These are phyloP conservation scores for Botrytis pseudocinerea DNA, from an alignment of 2,329 filamentous ascomycete species.

Conservation along the genomic window DNA sequence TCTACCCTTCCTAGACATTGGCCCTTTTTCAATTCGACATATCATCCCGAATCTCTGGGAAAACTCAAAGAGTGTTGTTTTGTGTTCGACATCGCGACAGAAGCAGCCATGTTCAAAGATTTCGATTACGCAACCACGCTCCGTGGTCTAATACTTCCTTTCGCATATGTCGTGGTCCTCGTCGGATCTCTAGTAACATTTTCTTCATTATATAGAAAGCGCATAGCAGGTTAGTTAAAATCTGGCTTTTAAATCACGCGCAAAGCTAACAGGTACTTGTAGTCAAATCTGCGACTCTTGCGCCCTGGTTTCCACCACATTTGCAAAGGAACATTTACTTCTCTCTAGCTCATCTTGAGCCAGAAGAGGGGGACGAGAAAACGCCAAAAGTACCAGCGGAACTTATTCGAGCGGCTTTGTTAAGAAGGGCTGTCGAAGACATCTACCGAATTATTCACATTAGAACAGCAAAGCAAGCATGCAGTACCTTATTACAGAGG, in stretches of 20 bases:
- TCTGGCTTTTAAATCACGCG: background rate
- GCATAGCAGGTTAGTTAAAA: slow-evolving; percentile 70
- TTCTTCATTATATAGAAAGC: slow-evolving; percentile 87
- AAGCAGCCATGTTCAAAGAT: slow-evolving; percentile 35
- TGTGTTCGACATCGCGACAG: slow-evolving; percentile 1
- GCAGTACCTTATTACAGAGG: slow-evolving; percentile 78
- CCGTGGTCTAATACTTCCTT: slow-evolving; percentile 73
- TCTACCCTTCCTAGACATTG: background rate
- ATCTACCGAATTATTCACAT: slow-evolving; percentile 90
- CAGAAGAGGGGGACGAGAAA: slow-evolving; percentile 64
- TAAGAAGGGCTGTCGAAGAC: slow-evolving; percentile 88
- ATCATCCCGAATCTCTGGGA: background rate
- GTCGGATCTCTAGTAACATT: slow-evolving; percentile 88
- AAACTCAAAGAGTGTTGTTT: background rate
- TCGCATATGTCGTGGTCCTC: slow-evolving; percentile 87
- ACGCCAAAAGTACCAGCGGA: slow-evolving; percentile 73
- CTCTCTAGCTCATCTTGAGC: slow-evolving; percentile 79
- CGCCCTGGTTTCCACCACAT: slow-evolving; percentile 91
- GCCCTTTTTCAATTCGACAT: background rate
- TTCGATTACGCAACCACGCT: slow-evolving; percentile 67
- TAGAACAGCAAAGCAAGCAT: slow-evolving; percentile 82
- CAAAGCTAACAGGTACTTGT: slow-evolving; percentile 8
- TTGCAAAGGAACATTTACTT: slow-evolving; percentile 93
- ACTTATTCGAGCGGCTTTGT: slow-evolving; percentile 81
- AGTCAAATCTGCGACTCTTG: slow-evolving; percentile 81